Evolutionary conservation across 1,284 basidiomycete species (phyloP).

Genomic region (Apiotrichum gamsii): DNA sequence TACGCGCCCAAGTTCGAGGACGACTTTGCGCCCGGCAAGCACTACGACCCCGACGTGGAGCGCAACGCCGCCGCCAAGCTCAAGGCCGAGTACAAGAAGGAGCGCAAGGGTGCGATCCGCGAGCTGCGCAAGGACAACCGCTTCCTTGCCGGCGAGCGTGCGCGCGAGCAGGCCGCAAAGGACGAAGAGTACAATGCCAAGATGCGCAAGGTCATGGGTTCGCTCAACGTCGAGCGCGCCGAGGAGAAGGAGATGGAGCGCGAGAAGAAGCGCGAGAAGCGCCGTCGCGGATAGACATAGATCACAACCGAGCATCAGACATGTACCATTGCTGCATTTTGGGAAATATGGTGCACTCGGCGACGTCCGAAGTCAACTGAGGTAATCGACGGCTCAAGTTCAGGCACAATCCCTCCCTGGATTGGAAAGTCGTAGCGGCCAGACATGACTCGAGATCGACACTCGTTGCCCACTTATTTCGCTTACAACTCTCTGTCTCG

Average conservation of each 20-base stretch:
- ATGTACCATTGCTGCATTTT: background rate
- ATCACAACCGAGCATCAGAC: background rate
- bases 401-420: too few relatives aligned
- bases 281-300: conserved; percentile 44
- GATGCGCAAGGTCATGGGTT: conserved; percentile 76
- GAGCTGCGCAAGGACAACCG: conserved; percentile 92
- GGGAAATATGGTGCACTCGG: too few relatives aligned
- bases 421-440: too few relatives aligned
- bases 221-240: conserved; percentile 80
- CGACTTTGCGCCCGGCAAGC: conserved; percentile 60
- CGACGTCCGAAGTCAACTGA: too few relatives aligned
- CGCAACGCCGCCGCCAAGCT: conserved; percentile 82
- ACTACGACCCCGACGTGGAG: conserved; percentile 88
- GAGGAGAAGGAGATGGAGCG: conserved; percentile 85
- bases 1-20: conserved; percentile 92
- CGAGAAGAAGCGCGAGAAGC: conserved; percentile 70
- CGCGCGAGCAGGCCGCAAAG: conserved; percentile 75
- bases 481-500: too few relatives aligned
- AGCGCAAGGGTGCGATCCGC: conserved; percentile 92
- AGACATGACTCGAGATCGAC: too few relatives aligned
- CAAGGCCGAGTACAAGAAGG: conserved; percentile 85
- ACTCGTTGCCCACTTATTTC: too few relatives aligned
- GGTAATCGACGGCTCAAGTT: too few relatives aligned
- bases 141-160: conserved; percentile 84
- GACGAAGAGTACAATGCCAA: conserved; percentile 68